Percentiles rank a stretch among this genome's conserved stretches.
Evolutionary conservation across 441 rosid species (phyloP).

Genomic region (Melastoma candidum): DNA sequence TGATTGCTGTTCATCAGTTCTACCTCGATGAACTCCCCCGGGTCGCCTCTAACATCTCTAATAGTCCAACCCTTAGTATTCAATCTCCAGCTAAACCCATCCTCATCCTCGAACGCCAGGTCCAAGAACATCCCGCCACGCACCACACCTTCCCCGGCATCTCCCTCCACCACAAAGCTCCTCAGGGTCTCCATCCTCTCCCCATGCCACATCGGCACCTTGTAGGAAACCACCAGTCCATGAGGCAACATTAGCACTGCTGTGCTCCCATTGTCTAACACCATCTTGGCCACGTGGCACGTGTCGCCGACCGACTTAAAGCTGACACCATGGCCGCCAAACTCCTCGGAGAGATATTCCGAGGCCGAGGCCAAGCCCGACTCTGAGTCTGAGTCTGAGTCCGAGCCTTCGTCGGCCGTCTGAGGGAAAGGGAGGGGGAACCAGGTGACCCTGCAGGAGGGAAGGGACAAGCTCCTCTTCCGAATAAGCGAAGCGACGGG

Average conservation of each 20-base stretch:
- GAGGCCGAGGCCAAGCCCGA: too few species aligned
- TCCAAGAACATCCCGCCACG: too few species aligned
- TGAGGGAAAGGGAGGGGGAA: too few species aligned
- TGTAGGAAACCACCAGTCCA: constrained; percentile 74
- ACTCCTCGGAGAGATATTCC: constrained; percentile 59
- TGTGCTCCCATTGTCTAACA: constrained; percentile 48
- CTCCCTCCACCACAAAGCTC: constrained; percentile 57
- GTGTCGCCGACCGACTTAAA: constrained; percentile 55
- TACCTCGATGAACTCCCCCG: constrained; percentile 48
- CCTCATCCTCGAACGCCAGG: constrained; percentile 10
- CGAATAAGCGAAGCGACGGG: too few species aligned
- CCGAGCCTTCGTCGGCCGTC: too few species aligned
- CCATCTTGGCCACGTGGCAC: constrained; percentile 51
- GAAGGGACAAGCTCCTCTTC: too few species aligned
- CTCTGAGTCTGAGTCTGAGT: too few species aligned
- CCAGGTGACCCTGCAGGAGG: too few species aligned
- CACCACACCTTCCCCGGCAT: constrained; percentile 24
- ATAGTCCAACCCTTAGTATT: constrained; percentile 49
- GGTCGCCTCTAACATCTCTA: constrained; percentile 44
- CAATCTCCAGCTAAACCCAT: constrained; percentile 17
- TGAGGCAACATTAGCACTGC: constrained; percentile 58
- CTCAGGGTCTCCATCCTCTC: constrained; percentile 67
- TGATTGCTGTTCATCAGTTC: constrained; percentile 35
- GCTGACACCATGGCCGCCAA: constrained; percentile 72
- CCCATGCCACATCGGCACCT: constrained; percentile 78